Conservation (phyloP, 768 basidiomycete species). For the Sutorius australiensis region DNA sequence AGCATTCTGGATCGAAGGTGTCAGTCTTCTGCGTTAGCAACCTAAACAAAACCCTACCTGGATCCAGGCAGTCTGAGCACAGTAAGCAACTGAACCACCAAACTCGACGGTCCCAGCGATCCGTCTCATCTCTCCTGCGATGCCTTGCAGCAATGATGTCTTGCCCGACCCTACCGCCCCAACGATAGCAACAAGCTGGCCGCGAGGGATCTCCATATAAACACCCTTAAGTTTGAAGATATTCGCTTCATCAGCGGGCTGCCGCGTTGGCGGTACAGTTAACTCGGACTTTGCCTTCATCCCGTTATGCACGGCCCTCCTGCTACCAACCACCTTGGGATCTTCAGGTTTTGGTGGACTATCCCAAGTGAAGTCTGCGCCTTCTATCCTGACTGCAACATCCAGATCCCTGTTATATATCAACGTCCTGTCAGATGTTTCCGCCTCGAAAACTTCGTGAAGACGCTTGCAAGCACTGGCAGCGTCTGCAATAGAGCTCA, state of each 20-base stretch:
- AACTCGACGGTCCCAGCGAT: slow-evolving; percentile 64
- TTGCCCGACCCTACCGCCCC: slow-evolving; percentile 60
- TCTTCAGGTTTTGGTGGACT: slow-evolving; percentile 50
- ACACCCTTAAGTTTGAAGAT: slow-evolving; percentile 68
- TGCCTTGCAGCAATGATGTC: slow-evolving; percentile 65
- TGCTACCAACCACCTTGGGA: slow-evolving; percentile 11
- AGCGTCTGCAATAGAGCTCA: slow-evolving; percentile 83
- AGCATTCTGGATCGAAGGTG: slow-evolving; percentile 48
- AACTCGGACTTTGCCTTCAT: slow-evolving; percentile 14
- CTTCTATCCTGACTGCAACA: slow-evolving; percentile 62
- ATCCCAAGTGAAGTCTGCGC: slow-evolving; percentile 87
- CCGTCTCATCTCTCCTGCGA: slow-evolving; percentile 81
- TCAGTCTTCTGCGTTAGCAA: background rate
- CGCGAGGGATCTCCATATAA: slow-evolving; percentile 65
- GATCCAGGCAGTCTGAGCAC: slow-evolving; percentile 89
- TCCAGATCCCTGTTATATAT: slow-evolving; percentile 51
- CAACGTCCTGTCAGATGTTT: slow-evolving; percentile 60
- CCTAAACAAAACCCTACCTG: slow-evolving; percentile 41
- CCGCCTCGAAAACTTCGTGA: slow-evolving; percentile 79
- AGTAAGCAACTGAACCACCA: slow-evolving; percentile 76
- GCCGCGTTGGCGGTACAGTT: slow-evolving; percentile 23
- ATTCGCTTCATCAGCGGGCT: slow-evolving; percentile 34
- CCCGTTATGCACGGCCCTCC: slow-evolving; percentile 1
- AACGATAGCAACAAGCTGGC: slow-evolving; percentile 80
- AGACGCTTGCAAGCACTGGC: slow-evolving; percentile 75